phyloP scores from a whole-genome alignment of 2,329 filamentous ascomycete species.

The Hymenoscyphus fructigenus region DNA sequence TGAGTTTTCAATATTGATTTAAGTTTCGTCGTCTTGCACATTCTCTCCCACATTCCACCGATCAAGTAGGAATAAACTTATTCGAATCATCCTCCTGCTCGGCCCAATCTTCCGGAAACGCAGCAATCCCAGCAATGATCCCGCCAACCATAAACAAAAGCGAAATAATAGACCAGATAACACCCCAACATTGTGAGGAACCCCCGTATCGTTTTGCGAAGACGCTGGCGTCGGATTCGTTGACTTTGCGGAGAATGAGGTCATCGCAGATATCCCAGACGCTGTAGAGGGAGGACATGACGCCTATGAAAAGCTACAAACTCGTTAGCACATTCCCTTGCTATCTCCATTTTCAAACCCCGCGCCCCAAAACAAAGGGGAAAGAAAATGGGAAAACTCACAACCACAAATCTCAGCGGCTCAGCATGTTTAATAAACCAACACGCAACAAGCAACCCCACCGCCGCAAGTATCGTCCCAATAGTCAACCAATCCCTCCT shows the following conservation, averaged over 20 bases:
- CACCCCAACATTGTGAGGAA: constrained; percentile 77
- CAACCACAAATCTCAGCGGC: constrained; percentile 68
- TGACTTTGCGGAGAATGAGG: constrained; percentile 76
- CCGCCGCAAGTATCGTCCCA: constrained; percentile 65
- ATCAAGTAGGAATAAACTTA: constrained; percentile 52
- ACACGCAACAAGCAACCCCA: constrained; percentile 69
- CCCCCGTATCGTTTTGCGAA: constrained; percentile 78
- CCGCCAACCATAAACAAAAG: constrained; percentile 68
- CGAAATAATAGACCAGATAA: constrained; percentile 75
- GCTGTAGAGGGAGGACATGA: constrained; percentile 78
- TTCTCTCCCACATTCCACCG: not conserved
- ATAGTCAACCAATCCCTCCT: constrained; percentile 77
- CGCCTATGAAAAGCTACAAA: constrained; percentile 68
- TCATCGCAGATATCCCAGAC: constrained; percentile 88
- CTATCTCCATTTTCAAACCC: too few species aligned
- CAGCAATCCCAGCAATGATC: constrained; percentile 74
- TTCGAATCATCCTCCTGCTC: constrained; percentile 70
- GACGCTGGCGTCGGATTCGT: constrained; percentile 75
- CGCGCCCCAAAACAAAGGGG: not conserved
- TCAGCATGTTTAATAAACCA: constrained; percentile 81
- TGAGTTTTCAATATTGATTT: not conserved
- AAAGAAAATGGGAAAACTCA: not conserved
- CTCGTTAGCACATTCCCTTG: not conserved
- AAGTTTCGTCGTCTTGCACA: not conserved
- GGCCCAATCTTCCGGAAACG: constrained; percentile 68